Conservation (phyloP, 768 basidiomycete genomes). For the Mycena amicta region DNA sequence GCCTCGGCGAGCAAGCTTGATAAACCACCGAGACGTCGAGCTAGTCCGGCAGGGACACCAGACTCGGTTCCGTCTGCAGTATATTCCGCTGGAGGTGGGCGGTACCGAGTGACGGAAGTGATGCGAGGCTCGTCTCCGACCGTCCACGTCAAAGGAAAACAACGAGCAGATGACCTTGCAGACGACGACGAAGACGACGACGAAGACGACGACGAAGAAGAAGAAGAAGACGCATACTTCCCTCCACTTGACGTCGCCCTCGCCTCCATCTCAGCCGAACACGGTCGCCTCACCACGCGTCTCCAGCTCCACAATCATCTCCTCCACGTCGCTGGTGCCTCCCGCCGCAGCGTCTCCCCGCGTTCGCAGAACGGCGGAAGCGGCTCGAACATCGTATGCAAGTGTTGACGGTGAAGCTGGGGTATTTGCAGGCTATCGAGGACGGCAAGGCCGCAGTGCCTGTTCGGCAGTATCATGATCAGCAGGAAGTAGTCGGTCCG, state of each 20-base stretch:
- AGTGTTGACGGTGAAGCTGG: background rate
- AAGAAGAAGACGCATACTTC: too few relatives aligned
- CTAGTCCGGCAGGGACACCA: background rate
- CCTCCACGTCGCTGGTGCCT: background rate
- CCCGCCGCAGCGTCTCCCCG: background rate
- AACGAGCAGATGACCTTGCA: background rate
- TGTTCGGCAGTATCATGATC: background rate
- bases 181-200: background rate
- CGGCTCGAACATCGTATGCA: background rate
- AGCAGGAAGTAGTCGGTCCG: background rate
- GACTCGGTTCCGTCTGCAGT: background rate
- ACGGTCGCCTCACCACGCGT: background rate
- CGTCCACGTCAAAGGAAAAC: background rate
- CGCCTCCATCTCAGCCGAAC: constrained; percentile 5
- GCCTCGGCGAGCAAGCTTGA: background rate
- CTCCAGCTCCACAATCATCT: constrained; percentile 12
- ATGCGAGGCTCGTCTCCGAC: background rate
- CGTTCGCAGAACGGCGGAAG: background rate
- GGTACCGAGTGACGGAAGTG: background rate
- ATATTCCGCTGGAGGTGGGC: background rate
- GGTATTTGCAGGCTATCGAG: background rate
- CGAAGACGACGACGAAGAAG: too few relatives aligned
- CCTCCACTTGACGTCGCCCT: background rate
- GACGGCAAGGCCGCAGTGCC: background rate
- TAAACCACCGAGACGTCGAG: background rate